These are phyloP conservation scores for Butyriboletus appendiculatus DNA, from an alignment of 1,284 basidiomycete species.

Conservation along the genomic window DNA sequence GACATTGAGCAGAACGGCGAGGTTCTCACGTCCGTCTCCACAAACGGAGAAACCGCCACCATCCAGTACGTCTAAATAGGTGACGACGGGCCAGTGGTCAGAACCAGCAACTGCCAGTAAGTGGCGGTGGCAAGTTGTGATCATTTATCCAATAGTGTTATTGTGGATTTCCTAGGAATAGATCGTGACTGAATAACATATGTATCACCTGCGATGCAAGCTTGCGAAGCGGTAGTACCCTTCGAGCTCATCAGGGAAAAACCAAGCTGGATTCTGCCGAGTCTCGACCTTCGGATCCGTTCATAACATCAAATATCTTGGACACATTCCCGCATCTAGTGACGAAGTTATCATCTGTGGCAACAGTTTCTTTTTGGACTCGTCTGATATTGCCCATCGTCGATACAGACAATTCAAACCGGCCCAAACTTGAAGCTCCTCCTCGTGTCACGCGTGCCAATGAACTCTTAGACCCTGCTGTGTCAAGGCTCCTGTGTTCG, in stretches of 20 bases:
- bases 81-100: neutral
- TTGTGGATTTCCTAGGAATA: neutral
- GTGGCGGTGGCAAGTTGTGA: neutral
- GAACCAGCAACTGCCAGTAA: neutral
- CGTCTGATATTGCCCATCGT: too few species aligned
- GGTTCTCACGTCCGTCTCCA: slow-evolving; percentile 15
- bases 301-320: neutral
- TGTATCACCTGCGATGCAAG: neutral
- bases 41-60: neutral
- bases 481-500: too few species aligned
- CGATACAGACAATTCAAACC: too few species aligned
- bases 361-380: too few species aligned
- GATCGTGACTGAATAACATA: neutral
- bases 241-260: too few species aligned
- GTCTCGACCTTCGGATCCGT: too few species aligned
- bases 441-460: too few species aligned
- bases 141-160: neutral
- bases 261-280: neutral
- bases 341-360: neutral
- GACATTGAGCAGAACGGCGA: slow-evolving; percentile 20
- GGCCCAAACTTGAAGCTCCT: too few species aligned
- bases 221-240: neutral
- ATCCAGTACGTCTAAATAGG: neutral
- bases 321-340: neutral
- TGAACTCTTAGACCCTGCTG: too few species aligned